Evolutionary conservation across 495 filamentous ascomycete genomes (phyloP), one percentile per base, ranked within the genome.

Genomic region (Penicillium herquei): DNA sequence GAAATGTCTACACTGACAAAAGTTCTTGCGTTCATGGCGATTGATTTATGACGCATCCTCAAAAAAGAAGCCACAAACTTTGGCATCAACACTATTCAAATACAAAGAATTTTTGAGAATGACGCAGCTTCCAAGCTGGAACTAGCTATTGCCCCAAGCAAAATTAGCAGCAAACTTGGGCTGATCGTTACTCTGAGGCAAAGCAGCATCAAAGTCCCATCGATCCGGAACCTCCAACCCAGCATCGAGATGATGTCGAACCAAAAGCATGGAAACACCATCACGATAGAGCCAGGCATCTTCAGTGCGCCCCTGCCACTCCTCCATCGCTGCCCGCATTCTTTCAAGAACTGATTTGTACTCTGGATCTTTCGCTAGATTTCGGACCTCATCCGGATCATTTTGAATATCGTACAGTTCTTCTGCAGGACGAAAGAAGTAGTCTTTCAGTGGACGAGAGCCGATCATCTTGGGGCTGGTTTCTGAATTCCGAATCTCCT

Each of bases 211-310:
- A 52, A 78, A 69, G 48, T 78, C 74, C 45, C 68, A 69, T 9
- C 71, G 64, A 61, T 78, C 72, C 1, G 73, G 74, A 2, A 78
- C 56, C 51, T 63, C 50, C 42, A 78, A 49, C 3, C 75, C 75
- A n/a, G 58, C 62, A 31, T 71, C 59, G 30, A 67, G 41, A 66
- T 77, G 69, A 54, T 60, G 54, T 16, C 52, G 52, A 41, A 71
- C 59, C 33, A 67, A 54, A 13, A 62, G 62, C 49, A 70, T 53
- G 6, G 59, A 64, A 37, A 73, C 65, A 9, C 75, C 75, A 70
- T 78, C 75, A 32, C 70, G 57, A 51, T 63, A 70, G 39, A 75
- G 58, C 74, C 74, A 78, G 11, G 62, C 64, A 60, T 78, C 74
- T 41, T 66, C 58, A n/a, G 72, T 76, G 35, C 63, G 34, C 0